phyloP scores from a whole-genome alignment of 345 rosid species.

The Acer yangbiense region DNA sequence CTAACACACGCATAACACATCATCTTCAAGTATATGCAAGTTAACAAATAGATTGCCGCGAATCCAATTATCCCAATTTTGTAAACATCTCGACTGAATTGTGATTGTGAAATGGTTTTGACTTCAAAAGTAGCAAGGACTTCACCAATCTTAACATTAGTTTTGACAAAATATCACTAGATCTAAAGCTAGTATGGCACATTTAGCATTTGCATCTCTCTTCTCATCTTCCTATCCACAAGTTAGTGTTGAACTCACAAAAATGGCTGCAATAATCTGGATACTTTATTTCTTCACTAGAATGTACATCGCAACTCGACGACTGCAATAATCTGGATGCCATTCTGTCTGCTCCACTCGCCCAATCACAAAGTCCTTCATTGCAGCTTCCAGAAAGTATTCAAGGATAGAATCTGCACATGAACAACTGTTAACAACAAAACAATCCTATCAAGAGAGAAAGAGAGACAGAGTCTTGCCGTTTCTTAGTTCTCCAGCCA shows the following conservation, averaged over 20 bases:
- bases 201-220: background rate
- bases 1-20: too few relatives aligned
- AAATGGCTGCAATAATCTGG: too few relatives aligned
- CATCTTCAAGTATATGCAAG: too few relatives aligned
- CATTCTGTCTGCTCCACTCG: conserved; percentile 75
- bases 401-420: conserved; percentile 76
- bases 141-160: background rate
- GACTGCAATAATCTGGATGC: conserved; percentile 84
- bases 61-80: too few relatives aligned
- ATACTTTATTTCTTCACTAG: conserved; percentile 56
- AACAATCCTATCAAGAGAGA: background rate
- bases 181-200: background rate
- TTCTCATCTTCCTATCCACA: background rate
- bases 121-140: background rate
- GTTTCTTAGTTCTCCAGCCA: conserved; percentile 84
- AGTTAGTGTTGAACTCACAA: background rate
- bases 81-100: too few relatives aligned
- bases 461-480: conserved; percentile 36
- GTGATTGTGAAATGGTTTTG: background rate
- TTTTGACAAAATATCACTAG: background rate
- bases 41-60: too few relatives aligned
- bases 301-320: conserved; percentile 70
- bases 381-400: conserved; percentile 72
- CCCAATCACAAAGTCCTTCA: conserved; percentile 65
- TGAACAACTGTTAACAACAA: background rate